phyloP scores from a whole-genome alignment of 176 grass and related monocot genomes.

The Tuctoria greenei region DNA sequence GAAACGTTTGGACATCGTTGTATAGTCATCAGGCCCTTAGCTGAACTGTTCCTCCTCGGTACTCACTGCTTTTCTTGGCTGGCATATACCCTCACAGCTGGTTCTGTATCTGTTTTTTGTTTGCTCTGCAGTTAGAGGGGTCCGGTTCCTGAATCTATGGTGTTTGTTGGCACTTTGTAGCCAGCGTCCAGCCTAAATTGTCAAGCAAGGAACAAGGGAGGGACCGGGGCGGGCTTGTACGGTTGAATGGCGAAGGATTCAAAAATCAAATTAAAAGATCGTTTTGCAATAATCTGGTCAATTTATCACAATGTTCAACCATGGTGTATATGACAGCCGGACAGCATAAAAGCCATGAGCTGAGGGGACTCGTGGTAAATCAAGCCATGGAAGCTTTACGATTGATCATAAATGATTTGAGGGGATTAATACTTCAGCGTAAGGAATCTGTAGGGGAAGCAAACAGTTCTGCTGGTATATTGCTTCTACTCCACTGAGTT shows the following conservation, averaged over 20 bases:
- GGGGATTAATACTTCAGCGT: background rate
- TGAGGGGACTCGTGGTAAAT: background rate
- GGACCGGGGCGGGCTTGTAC: background rate
- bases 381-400: background rate
- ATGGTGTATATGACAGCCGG: background rate
- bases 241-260: slow-evolving; percentile 9
- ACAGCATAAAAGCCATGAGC: background rate
- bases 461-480: too few relatives aligned
- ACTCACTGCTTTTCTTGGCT: slow-evolving; percentile 28
- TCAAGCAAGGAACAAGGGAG: background rate
- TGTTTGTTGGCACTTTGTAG: slow-evolving; percentile 19
- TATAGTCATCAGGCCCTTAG: slow-evolving; percentile 17
- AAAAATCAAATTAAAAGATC: too few relatives aligned
- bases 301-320: slow-evolving; percentile 4
- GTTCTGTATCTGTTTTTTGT: background rate
- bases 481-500: background rate
- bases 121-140: slow-evolving; percentile 14
- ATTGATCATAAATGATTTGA: background rate
- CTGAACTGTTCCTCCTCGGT: slow-evolving; percentile 23
- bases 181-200: background rate
- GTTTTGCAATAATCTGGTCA: background rate
- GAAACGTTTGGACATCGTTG: slow-evolving; percentile 7
- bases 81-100: slow-evolving; percentile 4
- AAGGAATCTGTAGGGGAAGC: background rate
- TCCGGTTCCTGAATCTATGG: slow-evolving; percentile 28